Base-by-base conservation (phyloP, 768 basidiomycete species). In the Rhodocollybia butyracea region DNA sequence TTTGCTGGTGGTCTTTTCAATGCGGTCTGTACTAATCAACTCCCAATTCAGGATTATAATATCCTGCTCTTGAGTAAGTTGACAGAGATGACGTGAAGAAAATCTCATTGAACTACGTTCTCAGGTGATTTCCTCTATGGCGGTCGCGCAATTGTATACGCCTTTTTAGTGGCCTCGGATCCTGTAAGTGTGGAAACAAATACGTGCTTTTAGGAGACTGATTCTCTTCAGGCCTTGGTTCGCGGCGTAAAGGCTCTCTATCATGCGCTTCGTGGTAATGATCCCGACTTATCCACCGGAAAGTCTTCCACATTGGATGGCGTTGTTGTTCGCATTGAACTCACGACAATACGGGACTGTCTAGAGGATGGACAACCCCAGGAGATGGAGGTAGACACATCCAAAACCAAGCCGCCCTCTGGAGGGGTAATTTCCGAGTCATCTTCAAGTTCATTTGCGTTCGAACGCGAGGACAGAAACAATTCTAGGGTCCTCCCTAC, bases 101-200 rank as follows among this genome's bases (percentile, higher is more conserved):
- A 48, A 19, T 15, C 19, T 51, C 38, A 19, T 15, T 32, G 26
- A 30, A 48, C 8, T 5, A 2, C 26, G 15, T 15, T n/a, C 30
- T 15, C 34, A 62, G 59, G 61, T 32, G 61, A 62, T 41, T 60
- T 62, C 19, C 36, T 62, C 7, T 62, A 62, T 30, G 61, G 61
- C 17, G 61, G 61, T 4, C 59, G 61, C 21, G 54, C 61, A 26
- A 47, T 62, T 21, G 40, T 60, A 1, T 62, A 62, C 26, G 61
- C 61, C 0, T 34, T 55, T 13, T 54, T 62, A 6, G 61, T 57
- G 15, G 59, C 59, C 17, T 54, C 61, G 26, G 61, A 62, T 54
- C 61, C 61, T 27, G 61, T 62, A 36, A 34, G 59, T 47, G 30
- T 22, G 31, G 31, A 54, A 13, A 24, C 13, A 5, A n/a, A 24